phyloP scores from a whole-genome alignment of 768 basidiomycete species.

The Termitomyces sp. region DNA sequence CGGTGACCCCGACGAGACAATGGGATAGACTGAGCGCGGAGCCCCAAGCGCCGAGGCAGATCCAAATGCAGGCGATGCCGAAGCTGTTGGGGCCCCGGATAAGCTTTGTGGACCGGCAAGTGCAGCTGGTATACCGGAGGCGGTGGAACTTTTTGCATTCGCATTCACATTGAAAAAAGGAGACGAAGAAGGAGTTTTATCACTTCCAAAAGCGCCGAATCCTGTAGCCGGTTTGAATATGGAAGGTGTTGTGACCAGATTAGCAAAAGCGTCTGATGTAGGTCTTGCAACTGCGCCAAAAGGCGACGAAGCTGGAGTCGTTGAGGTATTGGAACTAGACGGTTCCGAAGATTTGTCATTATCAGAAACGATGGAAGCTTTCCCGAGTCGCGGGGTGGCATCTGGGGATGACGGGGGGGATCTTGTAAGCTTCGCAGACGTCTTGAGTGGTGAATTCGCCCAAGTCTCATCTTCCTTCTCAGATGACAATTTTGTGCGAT shows the following conservation, averaged over 20 bases:
- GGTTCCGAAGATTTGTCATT: slow-evolving; percentile 10
- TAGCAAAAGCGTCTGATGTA: slow-evolving; percentile 33
- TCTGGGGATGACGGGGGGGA: slow-evolving; percentile 20
- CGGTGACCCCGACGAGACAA: slow-evolving; percentile 17
- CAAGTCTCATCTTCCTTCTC: neutral
- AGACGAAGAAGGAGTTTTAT: slow-evolving; percentile 34
- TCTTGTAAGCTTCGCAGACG: slow-evolving; percentile 4
- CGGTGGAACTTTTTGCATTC: slow-evolving; percentile 21
- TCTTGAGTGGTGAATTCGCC: neutral
- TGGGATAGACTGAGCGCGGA: slow-evolving; percentile 26
- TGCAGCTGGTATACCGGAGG: slow-evolving; percentile 30
- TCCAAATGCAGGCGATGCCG: slow-evolving; percentile 32
- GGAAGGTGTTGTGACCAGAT: slow-evolving; percentile 28
- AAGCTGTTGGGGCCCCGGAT: slow-evolving; percentile 12
- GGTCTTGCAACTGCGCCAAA: slow-evolving; percentile 9
- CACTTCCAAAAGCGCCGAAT: slow-evolving; percentile 44
- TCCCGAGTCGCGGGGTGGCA: slow-evolving; percentile 11
- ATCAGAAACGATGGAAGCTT: slow-evolving; percentile 12
- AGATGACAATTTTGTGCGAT: slow-evolving; percentile 2
- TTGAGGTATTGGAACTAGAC: slow-evolving; percentile 16
- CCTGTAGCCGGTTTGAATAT: slow-evolving; percentile 37
- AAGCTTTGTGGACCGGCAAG: slow-evolving; percentile 14
- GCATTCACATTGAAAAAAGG: slow-evolving; percentile 47
- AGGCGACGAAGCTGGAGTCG: slow-evolving; percentile 19
- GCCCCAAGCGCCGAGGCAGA: slow-evolving; percentile 30